Evolutionary conservation across 2,329 filamentous ascomycete species (phyloP), one percentile per base, ranked within the genome.

Genomic region (Thermothelomyces thermophilus): DNA sequence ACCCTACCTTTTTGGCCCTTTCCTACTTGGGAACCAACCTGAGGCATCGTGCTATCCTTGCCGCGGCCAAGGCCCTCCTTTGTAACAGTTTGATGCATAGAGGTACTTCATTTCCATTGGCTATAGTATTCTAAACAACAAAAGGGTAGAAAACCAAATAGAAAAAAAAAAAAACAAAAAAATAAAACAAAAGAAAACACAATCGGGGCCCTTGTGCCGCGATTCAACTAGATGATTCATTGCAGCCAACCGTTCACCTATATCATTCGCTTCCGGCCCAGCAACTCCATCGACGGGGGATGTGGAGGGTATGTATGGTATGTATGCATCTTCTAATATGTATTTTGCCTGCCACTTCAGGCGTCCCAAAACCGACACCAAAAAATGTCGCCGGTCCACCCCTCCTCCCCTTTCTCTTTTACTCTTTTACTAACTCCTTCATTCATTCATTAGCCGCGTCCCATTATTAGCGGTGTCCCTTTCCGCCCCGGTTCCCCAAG

Each of bases 271-370:
- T 44, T 28, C 44, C 39, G 24, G 33, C 39, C 49, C 33, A 39
- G 35, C 46, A 39, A 42, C 49, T 45, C 48, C 48, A 37, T 45
- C 48, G 41, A 37, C n/a, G 43, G 48, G 48, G 24, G 24, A 9
- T 26, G 24, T 5, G 24, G 33, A 14, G 30, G 30, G 30, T 31
- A 31, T 31, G 30, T 31, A 31, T 31, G n/a, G n/a, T n/a, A n/a
- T n/a, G 50, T 48, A 48, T 52, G 41, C 41, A 45, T 46, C 45
- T 43, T 47, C 37, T 46, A 50, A 45, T 34, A 40, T 30, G 13
- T 7, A 2, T 13, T n/a, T 13, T 20, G 6, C 26, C 39, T 35
- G 26, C 16, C 10, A 26, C 14, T 13, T 19, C 33, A 30, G 13
- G 17, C 24, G 11, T 5, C 14, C 11, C n/a, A n/a, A n/a, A 7